phyloP scores from a whole-genome alignment of 768 basidiomycete genomes.

The Termitomyces bulborhizus region DNA sequence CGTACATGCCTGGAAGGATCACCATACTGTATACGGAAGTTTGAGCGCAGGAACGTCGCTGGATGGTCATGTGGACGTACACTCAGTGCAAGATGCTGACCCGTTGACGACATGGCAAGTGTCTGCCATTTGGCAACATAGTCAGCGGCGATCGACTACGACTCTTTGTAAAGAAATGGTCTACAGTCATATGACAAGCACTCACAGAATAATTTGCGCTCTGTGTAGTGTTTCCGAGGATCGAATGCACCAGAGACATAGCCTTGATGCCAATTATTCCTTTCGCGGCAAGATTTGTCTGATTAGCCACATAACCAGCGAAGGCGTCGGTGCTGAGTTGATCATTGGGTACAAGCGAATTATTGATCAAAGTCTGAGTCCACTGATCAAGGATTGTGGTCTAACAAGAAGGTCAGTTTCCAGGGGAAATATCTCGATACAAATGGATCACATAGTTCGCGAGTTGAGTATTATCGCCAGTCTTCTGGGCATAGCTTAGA shows the following conservation, averaged over 20 bases:
- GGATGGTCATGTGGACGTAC: constrained; percentile 23
- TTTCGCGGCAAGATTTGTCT: constrained; percentile 68
- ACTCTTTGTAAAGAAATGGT: neutral
- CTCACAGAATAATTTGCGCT: constrained; percentile 37
- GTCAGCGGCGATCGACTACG: constrained; percentile 46
- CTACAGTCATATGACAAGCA: neutral
- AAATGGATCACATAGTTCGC: constrained; percentile 29
- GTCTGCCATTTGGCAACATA: constrained; percentile 52
- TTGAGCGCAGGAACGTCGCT: neutral
- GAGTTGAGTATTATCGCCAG: constrained; percentile 46
- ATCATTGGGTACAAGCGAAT: constrained; percentile 45
- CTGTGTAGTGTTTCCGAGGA: constrained; percentile 32
- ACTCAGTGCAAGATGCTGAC: constrained; percentile 46
- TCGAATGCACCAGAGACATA: constrained; percentile 49
- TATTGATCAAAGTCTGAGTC: constrained; percentile 53
- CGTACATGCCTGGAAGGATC: neutral
- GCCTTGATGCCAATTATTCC: constrained; percentile 62
- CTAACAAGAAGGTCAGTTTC: constrained; percentile 12
- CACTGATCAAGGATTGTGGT: constrained; percentile 49
- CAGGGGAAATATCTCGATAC: constrained; percentile 6
- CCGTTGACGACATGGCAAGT: constrained; percentile 44
- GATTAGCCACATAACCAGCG: constrained; percentile 47
- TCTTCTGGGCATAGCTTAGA: constrained; percentile 50
- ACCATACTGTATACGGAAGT: constrained; percentile 29
- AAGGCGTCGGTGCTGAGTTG: constrained; percentile 56